Evolutionary conservation across 768 basidiomycete genomes (phyloP).

Genomic region (Tylopilus balloui): DNA sequence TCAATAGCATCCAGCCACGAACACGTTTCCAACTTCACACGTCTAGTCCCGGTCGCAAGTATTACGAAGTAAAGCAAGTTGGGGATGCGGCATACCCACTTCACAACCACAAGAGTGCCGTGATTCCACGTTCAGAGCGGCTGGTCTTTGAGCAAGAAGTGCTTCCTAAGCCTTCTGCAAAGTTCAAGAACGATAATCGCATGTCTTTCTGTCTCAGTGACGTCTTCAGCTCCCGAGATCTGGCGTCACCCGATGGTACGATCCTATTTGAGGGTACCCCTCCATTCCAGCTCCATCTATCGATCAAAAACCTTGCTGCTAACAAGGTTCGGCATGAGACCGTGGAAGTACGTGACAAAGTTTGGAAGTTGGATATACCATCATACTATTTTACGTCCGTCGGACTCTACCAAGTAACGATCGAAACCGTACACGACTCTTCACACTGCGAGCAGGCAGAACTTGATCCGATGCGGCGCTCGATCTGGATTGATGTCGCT

Average conservation of each 20-base stretch:
- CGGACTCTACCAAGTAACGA: conserved; percentile 73
- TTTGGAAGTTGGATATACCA: conserved; percentile 73
- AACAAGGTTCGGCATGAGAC: conserved; percentile 58
- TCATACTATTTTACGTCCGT: conserved; percentile 71
- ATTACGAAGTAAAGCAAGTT: conserved; percentile 87
- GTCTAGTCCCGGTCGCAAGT: conserved; percentile 70
- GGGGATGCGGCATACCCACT: conserved; percentile 84
- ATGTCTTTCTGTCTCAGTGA: conserved; percentile 77
- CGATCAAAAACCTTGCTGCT: conserved; percentile 69
- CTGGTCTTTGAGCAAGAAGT: conserved; percentile 86
- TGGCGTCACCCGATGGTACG: conserved; percentile 44
- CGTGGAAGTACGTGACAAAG: conserved; percentile 43
- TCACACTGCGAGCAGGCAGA: conserved; percentile 76
- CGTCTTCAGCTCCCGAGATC: conserved; percentile 51
- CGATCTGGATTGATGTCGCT: conserved; percentile 88
- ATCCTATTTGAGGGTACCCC: conserved; percentile 77
- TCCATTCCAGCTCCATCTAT: conserved; percentile 78
- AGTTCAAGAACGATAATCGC: conserved; percentile 63
- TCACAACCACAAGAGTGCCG: conserved; percentile 53
- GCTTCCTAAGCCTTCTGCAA: conserved; percentile 71
- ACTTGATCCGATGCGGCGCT: conserved; percentile 54
- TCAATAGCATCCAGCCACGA: conserved; percentile 79
- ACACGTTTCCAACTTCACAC: conserved; percentile 82
- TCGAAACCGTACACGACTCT: conserved; percentile 76
- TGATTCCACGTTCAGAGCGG: conserved; percentile 65